phyloP scores from a whole-genome alignment of 768 basidiomycete species.

The Crepidotus variabilis region DNA sequence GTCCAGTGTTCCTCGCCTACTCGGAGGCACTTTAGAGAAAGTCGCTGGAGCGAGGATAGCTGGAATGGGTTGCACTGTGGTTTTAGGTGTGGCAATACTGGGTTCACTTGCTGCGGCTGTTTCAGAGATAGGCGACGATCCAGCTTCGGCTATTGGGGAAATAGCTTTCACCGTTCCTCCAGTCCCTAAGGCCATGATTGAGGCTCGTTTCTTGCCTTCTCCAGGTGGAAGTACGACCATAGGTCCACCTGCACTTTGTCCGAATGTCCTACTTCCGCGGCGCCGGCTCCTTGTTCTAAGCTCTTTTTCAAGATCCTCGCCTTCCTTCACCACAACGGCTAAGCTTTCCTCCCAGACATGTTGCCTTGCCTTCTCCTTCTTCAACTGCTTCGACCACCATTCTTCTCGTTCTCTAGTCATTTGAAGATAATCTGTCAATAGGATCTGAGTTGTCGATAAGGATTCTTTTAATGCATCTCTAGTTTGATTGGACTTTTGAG shows the following conservation, averaged over 20 bases:
- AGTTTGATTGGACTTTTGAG: slow-evolving; percentile 22
- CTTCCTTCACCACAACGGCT: slow-evolving; percentile 80
- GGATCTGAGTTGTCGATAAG: slow-evolving; percentile 45
- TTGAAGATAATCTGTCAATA: slow-evolving; percentile 63
- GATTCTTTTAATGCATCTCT: slow-evolving; percentile 59
- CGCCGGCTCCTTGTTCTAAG: slow-evolving; percentile 57
- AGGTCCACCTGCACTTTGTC: slow-evolving; percentile 21
- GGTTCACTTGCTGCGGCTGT: not conserved
- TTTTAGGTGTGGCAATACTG: not conserved
- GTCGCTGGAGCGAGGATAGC: not conserved
- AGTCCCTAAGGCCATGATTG: not conserved
- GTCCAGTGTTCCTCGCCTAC: slow-evolving; percentile 6
- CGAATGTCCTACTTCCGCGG: slow-evolving; percentile 57
- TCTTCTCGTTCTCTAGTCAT: slow-evolving; percentile 79
- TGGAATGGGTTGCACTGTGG: not conserved
- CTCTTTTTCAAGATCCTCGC: slow-evolving; percentile 79
- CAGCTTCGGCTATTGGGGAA: not conserved
- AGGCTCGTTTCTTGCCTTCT: not conserved
- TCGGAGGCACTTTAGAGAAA: not conserved
- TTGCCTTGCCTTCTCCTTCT: slow-evolving; percentile 60
- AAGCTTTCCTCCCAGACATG: slow-evolving; percentile 89
- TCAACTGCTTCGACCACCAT: slow-evolving; percentile 68
- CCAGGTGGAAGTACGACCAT: not conserved
- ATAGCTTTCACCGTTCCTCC: not conserved
- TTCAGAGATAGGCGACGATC: not conserved